Evolutionary conservation across 495 filamentous ascomycete genomes (phyloP).

Genomic region (Lophiostoma macrostomum): DNA sequence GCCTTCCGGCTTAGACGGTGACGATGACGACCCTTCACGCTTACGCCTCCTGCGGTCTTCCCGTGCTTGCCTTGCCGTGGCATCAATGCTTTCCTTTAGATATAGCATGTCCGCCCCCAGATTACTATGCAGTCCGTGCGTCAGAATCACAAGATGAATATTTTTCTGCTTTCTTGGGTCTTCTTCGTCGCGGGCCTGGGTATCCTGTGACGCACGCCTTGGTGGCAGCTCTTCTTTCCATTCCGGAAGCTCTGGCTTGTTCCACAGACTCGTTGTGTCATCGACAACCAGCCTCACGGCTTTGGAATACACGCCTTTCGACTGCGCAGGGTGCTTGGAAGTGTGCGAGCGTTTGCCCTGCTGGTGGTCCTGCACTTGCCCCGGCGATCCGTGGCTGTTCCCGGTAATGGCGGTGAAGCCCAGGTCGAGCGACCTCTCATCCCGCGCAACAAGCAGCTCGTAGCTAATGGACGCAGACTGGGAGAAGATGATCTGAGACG

Average conservation of each 20-base stretch:
- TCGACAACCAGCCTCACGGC: conserved; percentile 76
- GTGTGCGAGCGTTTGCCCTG: conserved; percentile 49
- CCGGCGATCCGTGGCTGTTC: conserved; percentile 54
- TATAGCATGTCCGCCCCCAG: conserved; percentile 96
- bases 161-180: conserved; percentile 63
- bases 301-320: conserved; percentile 73
- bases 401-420: conserved; percentile 51
- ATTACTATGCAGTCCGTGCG: conserved; percentile 95
- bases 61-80: conserved; percentile 66
- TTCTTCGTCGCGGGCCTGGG: conserved; percentile 14
- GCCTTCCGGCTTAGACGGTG: neutral
- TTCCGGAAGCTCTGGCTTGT: conserved; percentile 74
- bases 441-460: conserved; percentile 79
- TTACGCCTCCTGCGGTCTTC: conserved; percentile 57
- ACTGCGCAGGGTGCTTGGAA: conserved; percentile 50
- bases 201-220: conserved; percentile 19
- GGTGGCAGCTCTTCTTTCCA: conserved; percentile 50
- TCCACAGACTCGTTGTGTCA: conserved; percentile 87
- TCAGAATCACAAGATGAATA: conserved; percentile 86
- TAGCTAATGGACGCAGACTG: conserved; percentile 83
- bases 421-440: conserved; percentile 73
- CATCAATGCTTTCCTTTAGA: conserved; percentile 94
- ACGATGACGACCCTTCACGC: conserved; percentile 41
- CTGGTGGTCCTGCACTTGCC: conserved; percentile 70
- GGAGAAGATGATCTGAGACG: conserved; percentile 91